Evolutionary conservation across 2,329 filamentous ascomycete species (phyloP), one percentile per base, ranked within the genome.

Genomic region (Rhynchosporium graminicola): DNA sequence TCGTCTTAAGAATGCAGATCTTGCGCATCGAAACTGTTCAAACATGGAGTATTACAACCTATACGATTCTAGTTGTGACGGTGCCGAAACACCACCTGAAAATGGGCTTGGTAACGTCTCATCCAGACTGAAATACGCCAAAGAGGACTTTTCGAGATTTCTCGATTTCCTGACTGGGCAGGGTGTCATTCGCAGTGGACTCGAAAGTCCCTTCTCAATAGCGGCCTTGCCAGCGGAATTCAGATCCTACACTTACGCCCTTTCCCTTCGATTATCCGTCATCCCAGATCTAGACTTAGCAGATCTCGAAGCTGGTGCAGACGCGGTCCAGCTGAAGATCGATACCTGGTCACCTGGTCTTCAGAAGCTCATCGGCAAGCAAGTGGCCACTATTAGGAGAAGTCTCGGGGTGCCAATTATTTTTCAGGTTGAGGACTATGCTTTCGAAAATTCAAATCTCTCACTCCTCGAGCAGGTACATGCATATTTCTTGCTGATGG

Each of bases 11-110:
- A 74, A 76, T 15, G 78, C 78, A 13, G 79, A 81, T 66, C 70
- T 76, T 1, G 73, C 77, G 28, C 80, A 82, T 65, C 73, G 78
- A 9, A 76, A 72, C 31, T 82, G 80, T 68, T 80, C 79, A 10
- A 92, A 90, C 68, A 83, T 89, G 65, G 89, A 92, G 71, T 93
- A 91, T 73, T 82, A 78, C 67, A 82, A 82, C 62, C 67, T 80
- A 8, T 77, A 81, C 65, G 80, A 82, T 65, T 72, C 69, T 36
- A 73, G 69, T 48, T 73, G 72, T 45, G 73, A 76, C 60, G 77
- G 75, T 28, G 71, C 71, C 58, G 75, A 74, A 13, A 76, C 73
- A 38, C 74, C 74, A 3, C 71, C 72, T 12, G 79, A 82, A 65
- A 77, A 78, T 54, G 75, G 77, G 6, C 77, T 77, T 6, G 77